Percentiles rank a stretch among this genome's conserved stretches.
phyloP scores from a whole-genome alignment of 2,329 filamentous ascomycete species.

The Penicillium corylophilum region DNA sequence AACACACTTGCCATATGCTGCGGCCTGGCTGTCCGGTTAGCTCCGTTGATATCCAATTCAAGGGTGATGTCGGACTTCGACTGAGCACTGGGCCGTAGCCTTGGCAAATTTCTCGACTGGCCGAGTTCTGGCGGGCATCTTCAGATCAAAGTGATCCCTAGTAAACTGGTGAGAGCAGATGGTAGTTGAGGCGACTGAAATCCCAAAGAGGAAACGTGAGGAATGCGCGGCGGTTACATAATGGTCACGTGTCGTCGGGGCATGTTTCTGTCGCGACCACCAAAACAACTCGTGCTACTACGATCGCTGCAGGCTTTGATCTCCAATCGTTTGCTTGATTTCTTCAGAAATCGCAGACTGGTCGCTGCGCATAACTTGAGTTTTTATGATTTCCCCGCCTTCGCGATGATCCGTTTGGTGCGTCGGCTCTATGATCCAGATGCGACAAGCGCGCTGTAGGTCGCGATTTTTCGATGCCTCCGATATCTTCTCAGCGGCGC shows the following conservation, averaged over 20 bases:
- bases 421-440: slow-evolving; percentile 43
- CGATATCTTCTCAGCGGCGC: slow-evolving; percentile 44
- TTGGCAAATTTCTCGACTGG: slow-evolving; percentile 69
- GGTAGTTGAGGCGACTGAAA: background rate
- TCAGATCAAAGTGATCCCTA: slow-evolving; percentile 5
- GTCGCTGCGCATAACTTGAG: slow-evolving; percentile 12
- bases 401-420: slow-evolving; percentile 43
- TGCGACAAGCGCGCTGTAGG: slow-evolving; percentile 46
- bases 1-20: slow-evolving; percentile 87
- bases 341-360: slow-evolving; percentile 10
- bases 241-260: slow-evolving; percentile 18
- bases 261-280: slow-evolving; percentile 28
- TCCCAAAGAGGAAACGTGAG: background rate
- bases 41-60: background rate
- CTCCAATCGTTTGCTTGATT: slow-evolving; percentile 3
- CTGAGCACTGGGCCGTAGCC: slow-evolving; percentile 64
- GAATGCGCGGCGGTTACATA: slow-evolving; percentile 18
- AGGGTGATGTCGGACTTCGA: slow-evolving; percentile 53
- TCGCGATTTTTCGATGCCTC: slow-evolving; percentile 52
- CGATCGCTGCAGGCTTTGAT: slow-evolving; percentile 4
- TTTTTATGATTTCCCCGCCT: slow-evolving; percentile 13
- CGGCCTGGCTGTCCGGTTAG: slow-evolving; percentile 57
- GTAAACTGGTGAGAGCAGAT: background rate
- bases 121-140: slow-evolving; percentile 53
- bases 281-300: slow-evolving; percentile 23